Conservation (phyloP, 2,329 filamentous ascomycete species). For the Venturia carpophila region DNA sequence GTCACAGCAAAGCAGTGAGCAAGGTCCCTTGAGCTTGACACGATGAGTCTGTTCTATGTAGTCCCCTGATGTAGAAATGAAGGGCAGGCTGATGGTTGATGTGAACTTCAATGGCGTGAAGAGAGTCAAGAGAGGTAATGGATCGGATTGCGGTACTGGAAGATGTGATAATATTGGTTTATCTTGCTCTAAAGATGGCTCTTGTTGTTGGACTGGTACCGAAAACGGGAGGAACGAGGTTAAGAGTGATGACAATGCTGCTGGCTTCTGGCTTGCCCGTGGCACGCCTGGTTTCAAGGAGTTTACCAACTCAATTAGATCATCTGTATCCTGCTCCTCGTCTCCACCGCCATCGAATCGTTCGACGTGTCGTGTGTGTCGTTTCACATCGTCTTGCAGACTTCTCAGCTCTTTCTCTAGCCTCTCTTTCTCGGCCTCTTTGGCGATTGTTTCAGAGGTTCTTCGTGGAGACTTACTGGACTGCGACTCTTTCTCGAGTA, state of each 20-base stretch:
- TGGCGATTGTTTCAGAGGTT: constrained; percentile 3
- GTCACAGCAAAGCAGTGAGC: constrained; percentile 50
- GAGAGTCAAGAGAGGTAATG: constrained; percentile 60
- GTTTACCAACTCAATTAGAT: neutral
- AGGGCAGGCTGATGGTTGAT: constrained; percentile 39
- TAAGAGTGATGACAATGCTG: constrained; percentile 29
- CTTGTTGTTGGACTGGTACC: constrained; percentile 23
- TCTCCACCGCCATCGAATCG: neutral
- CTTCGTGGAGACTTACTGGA: neutral
- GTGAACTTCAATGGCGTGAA: constrained; percentile 61
- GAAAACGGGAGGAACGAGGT: constrained; percentile 36
- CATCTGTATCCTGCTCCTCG: neutral
- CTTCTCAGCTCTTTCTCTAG: constrained; percentile 17
- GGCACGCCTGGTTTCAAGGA: neutral
- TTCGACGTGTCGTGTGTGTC: constrained; percentile 22
- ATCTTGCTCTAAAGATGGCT: constrained; percentile 20
- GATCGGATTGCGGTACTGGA: constrained; percentile 54
- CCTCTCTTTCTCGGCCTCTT: constrained; percentile 9
- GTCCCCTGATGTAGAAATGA: constrained; percentile 34
- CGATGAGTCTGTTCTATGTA: constrained; percentile 35
- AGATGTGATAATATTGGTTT: constrained; percentile 51
- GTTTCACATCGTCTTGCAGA: constrained; percentile 29
- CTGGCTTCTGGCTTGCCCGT: constrained; percentile 10
- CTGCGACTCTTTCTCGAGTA: neutral
- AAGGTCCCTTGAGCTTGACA: constrained; percentile 45